Evolutionary conservation across 352 stramenopile genomes (phyloP), one percentile per base, ranked within the genome.

Genomic region (Pythium guiyangense): DNA sequence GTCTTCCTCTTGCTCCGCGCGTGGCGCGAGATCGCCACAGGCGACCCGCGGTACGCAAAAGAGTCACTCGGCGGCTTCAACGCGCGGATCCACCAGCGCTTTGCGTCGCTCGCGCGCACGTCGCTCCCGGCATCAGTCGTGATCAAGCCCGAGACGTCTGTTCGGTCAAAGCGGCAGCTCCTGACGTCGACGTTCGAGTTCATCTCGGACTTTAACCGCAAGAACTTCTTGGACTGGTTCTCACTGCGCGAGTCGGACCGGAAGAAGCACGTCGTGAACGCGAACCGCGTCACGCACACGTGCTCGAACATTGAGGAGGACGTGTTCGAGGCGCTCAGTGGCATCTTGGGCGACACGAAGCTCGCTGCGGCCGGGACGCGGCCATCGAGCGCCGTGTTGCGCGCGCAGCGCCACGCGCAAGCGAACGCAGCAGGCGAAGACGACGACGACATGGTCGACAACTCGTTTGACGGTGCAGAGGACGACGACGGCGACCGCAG

Each of bases 231-330:
- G 5, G 56, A 46, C 34, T 62, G 56, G 56, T 62, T 62, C 40
- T 62, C 56, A 40, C 37, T 62, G 27, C 44, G 49, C 8, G 56
- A 56, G 40, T 54, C 42, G 14, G 56, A 62, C n/a, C 56, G 48
- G 39, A 62, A 62, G 49, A 62, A 62, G 49, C 49, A 57, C 39
- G 57, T 62, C 17, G 42, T 51, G 43, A 57, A 50, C 20, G 48
- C 49, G 39, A 62, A 62, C 29, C 29, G 49, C 14, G 35, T 37
- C 11, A 51, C 37, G 20, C 56, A 62, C 48, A 57, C 37, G 26
- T 62, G 47, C 48, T 62, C 56, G 18, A 56, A 62, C 49, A 62
- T 62, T 37, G 56, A 62, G 3, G 56, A 57, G 14, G 56, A 62
- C 6, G 49, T 56, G 20, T 62, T 62, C 18, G 48, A 62, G 22